Evolutionary conservation across 306 rosid genomes (phyloP), one percentile per base, ranked within the genome.

Genomic region (Elaeagnus macrophylla): DNA sequence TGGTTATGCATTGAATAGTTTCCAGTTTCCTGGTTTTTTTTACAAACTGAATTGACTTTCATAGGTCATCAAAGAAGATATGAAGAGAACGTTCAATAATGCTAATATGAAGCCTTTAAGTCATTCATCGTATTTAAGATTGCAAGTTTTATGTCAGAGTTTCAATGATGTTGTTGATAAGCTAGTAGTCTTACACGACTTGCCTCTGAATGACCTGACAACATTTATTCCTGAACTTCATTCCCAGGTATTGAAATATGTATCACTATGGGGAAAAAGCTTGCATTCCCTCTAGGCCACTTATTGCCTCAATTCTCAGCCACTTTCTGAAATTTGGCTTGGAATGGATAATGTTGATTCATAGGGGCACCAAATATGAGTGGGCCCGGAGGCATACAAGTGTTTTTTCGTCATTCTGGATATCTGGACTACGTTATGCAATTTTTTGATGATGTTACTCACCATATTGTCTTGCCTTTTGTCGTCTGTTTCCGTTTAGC

Each of bases 81-180:
- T 75, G 96, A 74, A 73, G 78, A 68, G 99, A 85, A 44, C 73
- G 42, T 78, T 91, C 62, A 91, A 71, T 75, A 91, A 91, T 45
- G 48, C 81, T 64, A 91, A 91, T 79, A 91, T 91, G 96, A 85
- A 87, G 78, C 96, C 99, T 67, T 73, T 67, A 56, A 82, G 71
- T 72, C 99, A 91, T 71, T 80, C 95, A 15, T 38, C 94, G 65
- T 80, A 87, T 75, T 72, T 69, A 75, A 87, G 95, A 70, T 67
- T 75, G 60, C 96, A 87, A 76, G 77, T 86, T 74, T 69, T 91
- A 72, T 78, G 86, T 58, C 61, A 87, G 72, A 80, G 67, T 65
- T 84, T 75, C 64, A 80, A 87, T 53, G 96, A 91, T 6, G 85
- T 63, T 42, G 87, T 84, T 18, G 88, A 91, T 73, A 83, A 80